Conservation (phyloP, 371 early-diverging fungal genomes). For the Sporodiniella umbellata region DNA sequence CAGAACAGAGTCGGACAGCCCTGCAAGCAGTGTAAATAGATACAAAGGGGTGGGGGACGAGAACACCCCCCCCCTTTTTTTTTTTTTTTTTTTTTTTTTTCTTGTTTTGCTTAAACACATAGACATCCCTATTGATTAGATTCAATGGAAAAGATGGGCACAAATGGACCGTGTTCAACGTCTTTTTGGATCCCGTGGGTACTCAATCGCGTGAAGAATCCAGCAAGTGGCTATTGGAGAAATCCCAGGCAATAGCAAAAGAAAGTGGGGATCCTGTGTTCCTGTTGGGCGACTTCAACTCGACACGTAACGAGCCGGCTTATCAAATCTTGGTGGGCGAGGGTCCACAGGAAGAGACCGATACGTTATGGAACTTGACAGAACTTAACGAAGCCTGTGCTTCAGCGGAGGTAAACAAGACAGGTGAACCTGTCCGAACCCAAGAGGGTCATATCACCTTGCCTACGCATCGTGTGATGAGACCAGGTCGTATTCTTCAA, state of each 20-base stretch:
- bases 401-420: slow-evolving; percentile 8
- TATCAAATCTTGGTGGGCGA: slow-evolving; percentile 29
- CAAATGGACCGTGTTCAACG: slow-evolving; percentile 30
- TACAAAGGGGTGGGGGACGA: too few species aligned
- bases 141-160: slow-evolving; percentile 26
- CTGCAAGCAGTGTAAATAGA: slow-evolving; percentile 33
- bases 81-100: neutral
- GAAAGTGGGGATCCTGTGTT: slow-evolving; percentile 18
- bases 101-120: too few species aligned
- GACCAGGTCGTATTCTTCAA: slow-evolving; percentile 28
- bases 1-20: slow-evolving; percentile 37
- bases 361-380: slow-evolving; percentile 25
- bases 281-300: slow-evolving; percentile 42
- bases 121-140: slow-evolving; percentile 8
- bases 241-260: slow-evolving; percentile 8
- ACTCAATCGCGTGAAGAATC: slow-evolving; percentile 24
- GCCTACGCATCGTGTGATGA: slow-evolving; percentile 43
- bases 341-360: slow-evolving; percentile 10
- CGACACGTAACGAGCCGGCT: slow-evolving; percentile 33
- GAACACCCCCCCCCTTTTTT: neutral
- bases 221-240: slow-evolving; percentile 22
- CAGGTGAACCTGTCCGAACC: slow-evolving; percentile 27
- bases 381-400: slow-evolving; percentile 23
- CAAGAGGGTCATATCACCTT: slow-evolving; percentile 27
- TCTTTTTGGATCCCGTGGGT: slow-evolving; percentile 39